These are phyloP conservation scores for Maudiozyma turicensis DNA, from an alignment of 805 yeast species.

Conservation along the genomic window DNA sequence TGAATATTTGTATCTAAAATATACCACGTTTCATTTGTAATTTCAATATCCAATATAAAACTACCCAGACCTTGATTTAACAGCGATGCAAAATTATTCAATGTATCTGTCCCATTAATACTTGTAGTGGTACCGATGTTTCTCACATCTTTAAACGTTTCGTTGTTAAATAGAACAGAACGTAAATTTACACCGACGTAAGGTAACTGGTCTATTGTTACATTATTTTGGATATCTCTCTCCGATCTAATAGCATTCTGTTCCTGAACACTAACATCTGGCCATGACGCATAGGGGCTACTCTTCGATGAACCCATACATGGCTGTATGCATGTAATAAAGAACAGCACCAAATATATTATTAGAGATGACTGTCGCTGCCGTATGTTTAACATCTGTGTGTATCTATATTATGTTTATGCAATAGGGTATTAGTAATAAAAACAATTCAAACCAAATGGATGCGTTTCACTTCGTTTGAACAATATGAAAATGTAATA, in stretches of 20 bases:
- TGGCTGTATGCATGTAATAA: background rate
- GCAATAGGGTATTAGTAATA: too few species aligned
- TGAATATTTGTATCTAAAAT: slow-evolving; percentile 13
- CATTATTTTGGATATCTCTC: slow-evolving; percentile 36
- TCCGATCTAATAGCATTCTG: slow-evolving; percentile 36
- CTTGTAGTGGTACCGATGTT: background rate
- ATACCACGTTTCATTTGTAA: slow-evolving; percentile 35
- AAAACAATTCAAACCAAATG: too few species aligned
- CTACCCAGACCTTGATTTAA: slow-evolving; percentile 38
- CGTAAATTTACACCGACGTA: slow-evolving; percentile 33
- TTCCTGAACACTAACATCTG: slow-evolving; percentile 22
- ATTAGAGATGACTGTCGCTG: background rate
- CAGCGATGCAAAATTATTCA: slow-evolving; percentile 24
- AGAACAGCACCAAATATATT: background rate
- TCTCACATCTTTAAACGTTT: slow-evolving; percentile 26
- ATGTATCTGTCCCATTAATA: slow-evolving; percentile 13
- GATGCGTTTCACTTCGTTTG: too few species aligned
- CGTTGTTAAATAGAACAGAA: slow-evolving; percentile 21
- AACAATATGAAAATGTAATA: too few species aligned
- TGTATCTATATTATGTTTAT: background rate
- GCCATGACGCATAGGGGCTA: slow-evolving; percentile 20
- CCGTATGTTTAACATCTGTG: background rate
- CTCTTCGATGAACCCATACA: background rate
- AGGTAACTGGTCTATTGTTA: slow-evolving; percentile 33
- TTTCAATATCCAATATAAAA: slow-evolving; percentile 46